Percentiles rank a stretch among this genome's conserved stretches.
Evolutionary conservation across 2,329 filamentous ascomycete species (phyloP).

Genomic region (Aspergillus amoenus): DNA sequence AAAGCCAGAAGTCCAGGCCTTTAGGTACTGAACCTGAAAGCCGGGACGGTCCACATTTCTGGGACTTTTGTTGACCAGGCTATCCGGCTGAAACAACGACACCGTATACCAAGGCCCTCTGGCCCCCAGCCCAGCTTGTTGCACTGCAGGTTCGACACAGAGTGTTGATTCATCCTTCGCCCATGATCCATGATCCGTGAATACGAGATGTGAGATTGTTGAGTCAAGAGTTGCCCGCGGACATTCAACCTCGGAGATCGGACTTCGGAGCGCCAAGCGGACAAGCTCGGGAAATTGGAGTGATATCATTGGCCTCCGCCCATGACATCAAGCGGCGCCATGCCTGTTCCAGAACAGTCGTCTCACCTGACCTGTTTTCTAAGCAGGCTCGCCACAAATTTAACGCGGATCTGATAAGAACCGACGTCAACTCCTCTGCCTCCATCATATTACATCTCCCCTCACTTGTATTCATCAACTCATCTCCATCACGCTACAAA

Average conservation of each 20-base stretch:
- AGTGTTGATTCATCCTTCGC: too few species aligned
- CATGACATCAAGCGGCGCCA: not conserved
- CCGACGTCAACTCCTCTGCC: conserved; percentile 12
- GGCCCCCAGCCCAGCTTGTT: too few species aligned
- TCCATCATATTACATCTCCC: conserved; percentile 1
- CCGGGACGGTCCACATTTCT: too few species aligned
- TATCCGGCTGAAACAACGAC: too few species aligned
- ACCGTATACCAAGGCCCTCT: too few species aligned
- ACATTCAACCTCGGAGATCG: conserved; percentile 5
- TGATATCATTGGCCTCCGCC: not conserved
- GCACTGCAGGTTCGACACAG: too few species aligned
- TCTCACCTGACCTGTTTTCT: conserved; percentile 12
- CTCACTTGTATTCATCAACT: not conserved
- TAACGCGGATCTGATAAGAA: conserved; percentile 13
- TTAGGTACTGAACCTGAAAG: too few species aligned
- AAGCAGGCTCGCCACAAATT: conserved; percentile 12
- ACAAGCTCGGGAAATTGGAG: not conserved
- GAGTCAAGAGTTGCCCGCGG: not conserved
- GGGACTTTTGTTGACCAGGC: too few species aligned
- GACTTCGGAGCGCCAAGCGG: conserved; percentile 1
- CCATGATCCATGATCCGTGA: too few species aligned
- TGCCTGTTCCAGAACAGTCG: not conserved
- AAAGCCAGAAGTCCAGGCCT: too few species aligned
- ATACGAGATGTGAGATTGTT: too few species aligned
- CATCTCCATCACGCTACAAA: not conserved